Base-by-base conservation (phyloP, 1,139 yeast genomes). In the Debaryomyces nepalensis region DNA sequence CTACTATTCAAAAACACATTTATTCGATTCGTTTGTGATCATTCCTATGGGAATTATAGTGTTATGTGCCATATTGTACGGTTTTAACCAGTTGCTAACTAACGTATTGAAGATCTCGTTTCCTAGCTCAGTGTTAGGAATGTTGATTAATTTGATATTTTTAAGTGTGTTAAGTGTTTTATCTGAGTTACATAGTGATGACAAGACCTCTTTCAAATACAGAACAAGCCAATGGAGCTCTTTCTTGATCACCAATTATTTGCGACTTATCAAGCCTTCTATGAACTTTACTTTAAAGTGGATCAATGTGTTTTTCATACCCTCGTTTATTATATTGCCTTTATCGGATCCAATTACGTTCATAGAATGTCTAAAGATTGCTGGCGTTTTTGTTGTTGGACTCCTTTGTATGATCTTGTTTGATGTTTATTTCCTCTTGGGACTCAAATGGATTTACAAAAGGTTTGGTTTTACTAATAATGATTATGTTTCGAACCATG, bases 241-340 rank as follows among this genome's bases (percentile, higher is more conserved):
- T 5, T 64, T 69, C 57, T 51, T 61, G 12, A 70, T 78, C 3
- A 63, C 70, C n/a, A 58, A 60, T 26, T 62, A 81, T 32, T 66
- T 84, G 39, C 61, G 60, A 27, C 52, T 79, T 16, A 68, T 83
- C 41, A 82, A 82, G 42, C 78, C 87, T 1, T 83, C 87, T 1
- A 79, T 81, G 66, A 85, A 86, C 42, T 86, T 86, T 57, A 70
- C 84, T 2, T 67, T 87, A 44, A 73, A 84, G 43, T 87, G 93
- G 93, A 87, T 87, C 64, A 85, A 84, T 58, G 75, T 85, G 7
- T 85, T 82, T 58, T 87, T 87, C 68, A 81, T 87, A 1, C 93
- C 95, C 0, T 82, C 90, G 0, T 86, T 87, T 54, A 80, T 86
- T 20, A 76, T 83, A 1, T 71, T 87, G 37, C 93, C 95, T 0